Conservation (phyloP, 129 eudicot species). For the Tanacetum coccineum region DNA sequence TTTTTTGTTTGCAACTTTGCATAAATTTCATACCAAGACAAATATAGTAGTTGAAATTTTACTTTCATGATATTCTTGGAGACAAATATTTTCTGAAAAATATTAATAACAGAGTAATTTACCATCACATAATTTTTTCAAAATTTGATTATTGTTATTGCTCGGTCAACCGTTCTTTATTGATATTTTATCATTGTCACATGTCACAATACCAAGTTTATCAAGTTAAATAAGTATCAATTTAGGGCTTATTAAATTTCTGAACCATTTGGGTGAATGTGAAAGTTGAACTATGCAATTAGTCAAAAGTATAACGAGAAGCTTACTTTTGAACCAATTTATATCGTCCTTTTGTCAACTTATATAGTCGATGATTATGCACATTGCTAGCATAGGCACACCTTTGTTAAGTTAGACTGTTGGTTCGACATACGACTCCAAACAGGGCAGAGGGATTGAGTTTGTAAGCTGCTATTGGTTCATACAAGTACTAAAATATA, state of each 20-base stretch:
- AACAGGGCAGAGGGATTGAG: background rate
- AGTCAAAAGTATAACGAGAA: background rate
- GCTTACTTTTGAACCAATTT: background rate
- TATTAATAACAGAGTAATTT: too few relatives aligned
- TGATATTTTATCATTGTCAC: too few relatives aligned
- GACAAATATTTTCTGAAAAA: too few relatives aligned
- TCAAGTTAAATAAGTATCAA: background rate
- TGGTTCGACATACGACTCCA: constrained; percentile 12
- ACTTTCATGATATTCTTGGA: too few relatives aligned
- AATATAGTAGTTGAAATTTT: too few relatives aligned
- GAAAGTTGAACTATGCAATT: too few relatives aligned
- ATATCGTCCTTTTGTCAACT: background rate
- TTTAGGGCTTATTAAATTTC: background rate
- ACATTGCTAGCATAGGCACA: background rate
- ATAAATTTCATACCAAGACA: too few relatives aligned
- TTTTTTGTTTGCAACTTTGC: too few relatives aligned
- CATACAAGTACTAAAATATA: background rate
- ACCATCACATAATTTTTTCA: too few relatives aligned
- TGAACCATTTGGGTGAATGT: background rate
- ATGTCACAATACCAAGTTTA: background rate
- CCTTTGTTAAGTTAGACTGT: background rate
- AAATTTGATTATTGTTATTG: too few relatives aligned
- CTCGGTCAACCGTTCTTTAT: too few relatives aligned
- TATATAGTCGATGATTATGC: background rate
- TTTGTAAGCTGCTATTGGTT: constrained; percentile 6